Evolutionary conservation across 2,329 filamentous ascomycete species (phyloP).

Genomic region (Sporothrix mexicana): DNA sequence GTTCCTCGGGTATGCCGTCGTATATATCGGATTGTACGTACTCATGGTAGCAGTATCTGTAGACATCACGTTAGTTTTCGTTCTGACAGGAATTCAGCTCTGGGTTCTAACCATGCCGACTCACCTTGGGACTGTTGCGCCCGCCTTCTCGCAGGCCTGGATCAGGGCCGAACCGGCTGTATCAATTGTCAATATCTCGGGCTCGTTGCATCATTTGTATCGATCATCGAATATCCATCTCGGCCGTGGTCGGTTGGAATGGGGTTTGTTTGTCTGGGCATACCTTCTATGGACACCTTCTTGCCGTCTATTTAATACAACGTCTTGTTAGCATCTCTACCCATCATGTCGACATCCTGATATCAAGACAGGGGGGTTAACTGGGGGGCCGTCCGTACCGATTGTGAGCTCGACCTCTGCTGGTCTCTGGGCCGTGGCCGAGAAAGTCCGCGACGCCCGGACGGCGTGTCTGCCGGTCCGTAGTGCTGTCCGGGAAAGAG

Average conservation of each 20-base stretch:
- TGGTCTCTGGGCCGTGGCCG: constrained; percentile 75
- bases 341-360: neutral
- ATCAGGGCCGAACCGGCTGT: constrained; percentile 95
- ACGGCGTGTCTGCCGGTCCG: constrained; percentile 65
- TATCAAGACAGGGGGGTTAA: neutral
- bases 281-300: constrained; percentile 98
- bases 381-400: constrained; percentile 60
- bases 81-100: neutral
- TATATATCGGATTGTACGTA: constrained; percentile 44
- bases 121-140: constrained; percentile 83
- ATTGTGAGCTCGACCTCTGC: constrained; percentile 97
- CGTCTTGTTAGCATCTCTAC: constrained; percentile 33
- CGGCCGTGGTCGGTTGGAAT: neutral
- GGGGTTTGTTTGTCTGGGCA: constrained; percentile 30
- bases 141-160: constrained; percentile 98
- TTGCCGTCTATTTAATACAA: constrained; percentile 77
- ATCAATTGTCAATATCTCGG: constrained; percentile 36
- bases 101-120: constrained; percentile 38
- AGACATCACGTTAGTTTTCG: constrained; percentile 43
- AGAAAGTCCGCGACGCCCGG: constrained; percentile 76
- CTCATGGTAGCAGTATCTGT: constrained; percentile 98
- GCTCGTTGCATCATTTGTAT: neutral
- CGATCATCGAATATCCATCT: neutral
- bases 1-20: constrained; percentile 13
- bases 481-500: constrained; percentile 71